A percentile compares a stretch with the other conserved stretches of the same genome.
Evolutionary conservation across 1,139 yeast genomes (phyloP).

Genomic region (Sugiyamaella castrensis): DNA sequence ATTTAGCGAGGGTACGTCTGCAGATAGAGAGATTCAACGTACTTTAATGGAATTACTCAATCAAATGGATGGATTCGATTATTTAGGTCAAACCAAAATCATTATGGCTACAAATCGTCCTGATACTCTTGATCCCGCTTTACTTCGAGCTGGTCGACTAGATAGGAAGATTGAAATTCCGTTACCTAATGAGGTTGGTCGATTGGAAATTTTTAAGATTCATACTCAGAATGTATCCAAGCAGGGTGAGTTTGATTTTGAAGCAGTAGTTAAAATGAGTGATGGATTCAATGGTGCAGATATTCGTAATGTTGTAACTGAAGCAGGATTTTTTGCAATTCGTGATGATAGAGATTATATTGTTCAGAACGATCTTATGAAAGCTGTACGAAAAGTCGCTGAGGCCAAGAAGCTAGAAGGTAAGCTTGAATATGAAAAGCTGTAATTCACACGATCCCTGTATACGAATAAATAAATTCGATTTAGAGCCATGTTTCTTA

Average conservation of each 20-base stretch:
- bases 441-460: constrained; percentile 39
- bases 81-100: constrained; percentile 93
- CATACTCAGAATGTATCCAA: constrained; percentile 84
- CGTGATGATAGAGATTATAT: constrained; percentile 97
- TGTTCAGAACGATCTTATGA: constrained; percentile 89
- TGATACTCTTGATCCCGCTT: constrained; percentile 98
- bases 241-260: constrained; percentile 95
- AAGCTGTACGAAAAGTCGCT: constrained; percentile 96
- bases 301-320: constrained; percentile 96
- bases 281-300: constrained; percentile 99
- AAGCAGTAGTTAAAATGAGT: constrained; percentile 95
- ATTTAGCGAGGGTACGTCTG: constrained; percentile 97
- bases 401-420: constrained; percentile 98
- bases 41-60: constrained; percentile 96
- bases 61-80: constrained; percentile 99
- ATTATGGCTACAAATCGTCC: constrained; percentile 99
- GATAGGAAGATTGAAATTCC: constrained; percentile 97
- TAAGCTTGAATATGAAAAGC: constrained; percentile 86
- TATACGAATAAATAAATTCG: no score
- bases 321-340: constrained; percentile 97
- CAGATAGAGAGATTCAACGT: constrained; percentile 98
- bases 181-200: constrained; percentile 94
- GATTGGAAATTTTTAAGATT: constrained; percentile 91
- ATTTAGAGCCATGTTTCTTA: no score
- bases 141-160: constrained; percentile 95